Evolutionary conservation across 306 rosid species (phyloP).

Genomic region (Morella rubra): DNA sequence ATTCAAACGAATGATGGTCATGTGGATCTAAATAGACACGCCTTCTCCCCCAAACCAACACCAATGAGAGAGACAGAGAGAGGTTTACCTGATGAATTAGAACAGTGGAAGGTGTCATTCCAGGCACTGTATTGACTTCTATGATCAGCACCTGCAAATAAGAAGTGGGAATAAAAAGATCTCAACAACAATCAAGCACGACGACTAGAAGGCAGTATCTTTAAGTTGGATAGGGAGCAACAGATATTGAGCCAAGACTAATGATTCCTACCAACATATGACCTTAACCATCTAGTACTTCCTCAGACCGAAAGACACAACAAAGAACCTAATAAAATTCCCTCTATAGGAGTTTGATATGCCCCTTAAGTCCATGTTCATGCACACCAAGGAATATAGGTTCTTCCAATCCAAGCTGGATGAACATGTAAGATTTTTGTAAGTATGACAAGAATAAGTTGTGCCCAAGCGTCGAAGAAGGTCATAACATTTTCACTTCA

Average conservation of each 20-base stretch:
- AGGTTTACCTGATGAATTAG: constrained; percentile 82
- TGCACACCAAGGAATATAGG: too few relatives aligned
- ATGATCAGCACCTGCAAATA: constrained; percentile 69
- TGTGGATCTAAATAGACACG: neutral
- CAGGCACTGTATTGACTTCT: constrained; percentile 97
- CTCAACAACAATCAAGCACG: neutral
- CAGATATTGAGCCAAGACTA: neutral
- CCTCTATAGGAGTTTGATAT: neutral
- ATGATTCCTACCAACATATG: neutral
- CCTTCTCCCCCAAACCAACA: too few relatives aligned
- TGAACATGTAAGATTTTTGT: too few relatives aligned
- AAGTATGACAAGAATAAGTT: too few relatives aligned
- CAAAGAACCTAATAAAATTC: neutral
- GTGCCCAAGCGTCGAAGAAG: neutral
- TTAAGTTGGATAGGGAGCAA: neutral
- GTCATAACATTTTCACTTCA: too few relatives aligned
- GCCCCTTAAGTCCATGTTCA: neutral
- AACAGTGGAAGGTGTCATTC: constrained; percentile 98
- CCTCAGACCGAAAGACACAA: neutral
- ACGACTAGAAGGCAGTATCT: neutral
- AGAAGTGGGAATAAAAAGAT: constrained; percentile 20
- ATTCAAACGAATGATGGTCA: neutral
- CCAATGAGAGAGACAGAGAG: constrained; percentile 4
- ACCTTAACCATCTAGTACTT: neutral
- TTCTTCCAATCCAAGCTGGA: too few relatives aligned